phyloP scores from a whole-genome alignment of 768 basidiomycete genomes.

The Brasilioporus rufonigricans region DNA sequence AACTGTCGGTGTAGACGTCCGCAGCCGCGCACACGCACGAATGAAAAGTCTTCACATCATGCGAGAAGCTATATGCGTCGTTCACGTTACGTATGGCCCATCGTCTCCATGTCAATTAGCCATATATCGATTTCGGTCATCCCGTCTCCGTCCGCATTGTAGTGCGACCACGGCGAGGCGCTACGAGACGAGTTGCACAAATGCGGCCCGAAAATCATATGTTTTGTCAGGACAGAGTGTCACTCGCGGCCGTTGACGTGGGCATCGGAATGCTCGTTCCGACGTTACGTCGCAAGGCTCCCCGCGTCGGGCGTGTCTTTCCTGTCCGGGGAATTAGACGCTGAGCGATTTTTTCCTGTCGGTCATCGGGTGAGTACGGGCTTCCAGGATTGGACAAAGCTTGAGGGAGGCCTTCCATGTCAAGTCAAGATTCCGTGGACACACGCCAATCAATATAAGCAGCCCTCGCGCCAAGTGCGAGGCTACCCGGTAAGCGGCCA shows the following conservation, averaged over 20 bases:
- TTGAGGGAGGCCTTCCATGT: conserved; percentile 2
- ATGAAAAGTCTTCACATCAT: neutral
- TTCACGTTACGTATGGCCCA: conserved; percentile 4
- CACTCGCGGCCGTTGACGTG: conserved; percentile 5
- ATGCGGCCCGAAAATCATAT: neutral
- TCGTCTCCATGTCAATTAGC: conserved; percentile 20
- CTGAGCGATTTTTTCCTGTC: conserved; percentile 3
- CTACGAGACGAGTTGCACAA: neutral
- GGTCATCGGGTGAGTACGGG: conserved; percentile 10
- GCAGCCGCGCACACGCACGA: neutral
- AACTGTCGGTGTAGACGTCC: neutral
- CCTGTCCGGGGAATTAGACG: conserved; percentile 24
- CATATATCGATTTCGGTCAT: neutral
- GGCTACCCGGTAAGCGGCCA: conserved; percentile 15
- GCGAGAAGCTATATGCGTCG: conserved; percentile 1
- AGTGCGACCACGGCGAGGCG: conserved; percentile 14
- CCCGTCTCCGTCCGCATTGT: conserved; percentile 17
- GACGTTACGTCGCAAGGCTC: neutral
- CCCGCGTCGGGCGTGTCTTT: conserved; percentile 1
- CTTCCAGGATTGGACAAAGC: conserved; percentile 16
- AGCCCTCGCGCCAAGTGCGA: conserved; percentile 18
- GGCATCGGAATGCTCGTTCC: conserved; percentile 15
- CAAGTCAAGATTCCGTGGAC: conserved; percentile 17
- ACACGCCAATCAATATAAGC: conserved; percentile 7
- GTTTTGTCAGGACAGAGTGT: neutral